Evolutionary conservation across 176 grass and related monocot genomes (phyloP).

Genomic region (Elymus sibiricus): DNA sequence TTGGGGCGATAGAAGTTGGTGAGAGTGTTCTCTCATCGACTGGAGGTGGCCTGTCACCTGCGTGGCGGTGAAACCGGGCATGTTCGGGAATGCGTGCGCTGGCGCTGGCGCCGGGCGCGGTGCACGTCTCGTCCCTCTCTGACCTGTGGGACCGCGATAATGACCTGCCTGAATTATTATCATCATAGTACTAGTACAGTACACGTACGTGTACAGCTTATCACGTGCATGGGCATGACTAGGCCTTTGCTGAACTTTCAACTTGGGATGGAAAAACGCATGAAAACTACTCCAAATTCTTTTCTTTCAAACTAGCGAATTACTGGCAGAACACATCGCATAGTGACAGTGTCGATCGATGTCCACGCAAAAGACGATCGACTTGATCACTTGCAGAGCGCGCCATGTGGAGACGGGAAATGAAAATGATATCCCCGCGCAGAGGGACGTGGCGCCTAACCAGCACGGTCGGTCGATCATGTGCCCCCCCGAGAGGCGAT

Average conservation of each 20-base stretch:
- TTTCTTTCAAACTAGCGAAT: too few species aligned
- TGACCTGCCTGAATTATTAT: not conserved
- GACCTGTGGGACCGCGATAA: not conserved
- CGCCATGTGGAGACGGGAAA: not conserved
- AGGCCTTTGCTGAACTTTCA: not conserved
- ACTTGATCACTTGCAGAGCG: not conserved
- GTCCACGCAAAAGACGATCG: not conserved
- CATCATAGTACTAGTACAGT: too few species aligned
- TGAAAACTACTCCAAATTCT: not conserved
- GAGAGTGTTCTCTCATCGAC: not conserved
- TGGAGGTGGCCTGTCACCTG: not conserved
- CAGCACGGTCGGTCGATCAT: not conserved
- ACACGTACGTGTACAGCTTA: not conserved
- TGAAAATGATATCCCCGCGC: not conserved
- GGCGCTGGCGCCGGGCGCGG: not conserved
- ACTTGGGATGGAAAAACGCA: not conserved
- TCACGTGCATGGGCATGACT: not conserved
- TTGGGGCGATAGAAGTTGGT: not conserved
- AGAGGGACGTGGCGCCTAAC: not conserved
- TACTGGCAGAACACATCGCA: not conserved
- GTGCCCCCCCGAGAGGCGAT: not conserved
- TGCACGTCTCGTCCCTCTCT: not conserved
- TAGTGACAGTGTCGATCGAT: not conserved
- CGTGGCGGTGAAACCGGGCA: slow-evolving; percentile 17
- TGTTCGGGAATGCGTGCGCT: not conserved